Percentiles rank a stretch among this genome's conserved stretches.
Evolutionary conservation across 768 basidiomycete species (phyloP).

Genomic region (Rhodotorula taiwanensis): DNA sequence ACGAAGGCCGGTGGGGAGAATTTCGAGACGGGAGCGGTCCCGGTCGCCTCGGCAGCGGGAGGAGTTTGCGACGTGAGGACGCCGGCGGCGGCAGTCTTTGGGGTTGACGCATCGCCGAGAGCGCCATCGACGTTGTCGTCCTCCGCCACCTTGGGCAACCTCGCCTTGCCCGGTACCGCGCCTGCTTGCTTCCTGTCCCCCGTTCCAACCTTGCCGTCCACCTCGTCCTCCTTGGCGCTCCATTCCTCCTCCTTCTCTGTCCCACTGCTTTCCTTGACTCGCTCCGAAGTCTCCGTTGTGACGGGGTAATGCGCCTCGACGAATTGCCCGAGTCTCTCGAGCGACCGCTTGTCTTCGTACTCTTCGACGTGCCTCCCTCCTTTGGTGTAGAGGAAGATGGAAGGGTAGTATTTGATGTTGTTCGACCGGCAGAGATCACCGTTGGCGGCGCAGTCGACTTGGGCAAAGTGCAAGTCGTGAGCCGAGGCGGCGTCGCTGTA

Average conservation of each 20-base stretch:
- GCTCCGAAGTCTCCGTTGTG: background rate
- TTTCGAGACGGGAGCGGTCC: background rate
- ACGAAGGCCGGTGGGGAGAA: conserved; percentile 1
- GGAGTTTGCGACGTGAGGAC: background rate
- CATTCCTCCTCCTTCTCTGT: conserved; percentile 2
- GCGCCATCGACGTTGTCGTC: conserved; percentile 3
- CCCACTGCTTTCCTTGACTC: conserved; percentile 1
- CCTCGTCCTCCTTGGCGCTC: background rate
- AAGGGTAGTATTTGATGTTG: conserved; percentile 39
- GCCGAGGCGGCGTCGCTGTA: conserved; percentile 9
- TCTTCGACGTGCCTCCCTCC: conserved; percentile 25
- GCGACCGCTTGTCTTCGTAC: conserved; percentile 12
- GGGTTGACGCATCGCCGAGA: background rate
- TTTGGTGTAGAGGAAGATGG: conserved; percentile 35
- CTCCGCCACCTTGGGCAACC: conserved; percentile 8
- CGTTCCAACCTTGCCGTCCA: background rate
- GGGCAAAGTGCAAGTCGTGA: conserved; percentile 37
- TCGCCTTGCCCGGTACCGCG: conserved; percentile 16
- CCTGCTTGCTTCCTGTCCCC: background rate
- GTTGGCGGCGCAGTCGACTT: conserved; percentile 40
- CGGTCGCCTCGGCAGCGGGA: background rate
- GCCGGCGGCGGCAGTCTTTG: background rate
- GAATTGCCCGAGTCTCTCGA: conserved; percentile 28
- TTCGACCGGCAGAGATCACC: conserved; percentile 39
- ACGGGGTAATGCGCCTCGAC: conserved; percentile 30